Evolutionary conservation across 805 yeast species (phyloP).

Genomic region (Monosporozyma aerobia): DNA sequence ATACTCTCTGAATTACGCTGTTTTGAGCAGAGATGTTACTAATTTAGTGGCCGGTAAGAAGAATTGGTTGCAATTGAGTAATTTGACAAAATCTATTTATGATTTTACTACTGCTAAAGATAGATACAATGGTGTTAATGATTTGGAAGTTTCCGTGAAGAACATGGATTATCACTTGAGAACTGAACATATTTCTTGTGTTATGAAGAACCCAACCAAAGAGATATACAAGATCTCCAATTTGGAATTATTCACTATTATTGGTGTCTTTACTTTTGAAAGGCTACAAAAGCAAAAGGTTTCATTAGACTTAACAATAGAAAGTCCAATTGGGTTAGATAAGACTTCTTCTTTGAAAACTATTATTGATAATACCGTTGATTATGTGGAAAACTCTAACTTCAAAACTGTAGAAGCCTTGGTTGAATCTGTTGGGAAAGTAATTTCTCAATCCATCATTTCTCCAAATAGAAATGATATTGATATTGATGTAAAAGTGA

Average conservation of each 20-base stretch:
- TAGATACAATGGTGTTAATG: conserved; percentile 16
- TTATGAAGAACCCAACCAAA: conserved; percentile 2
- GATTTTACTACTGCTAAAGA: conserved; percentile 33
- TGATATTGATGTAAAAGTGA: conserved; percentile 43
- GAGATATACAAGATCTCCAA: conserved; percentile 36
- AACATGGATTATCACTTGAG: conserved; percentile 25
- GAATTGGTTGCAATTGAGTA: conserved; percentile 30
- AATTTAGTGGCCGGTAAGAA: conserved; percentile 36
- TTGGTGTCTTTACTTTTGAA: conserved; percentile 91
- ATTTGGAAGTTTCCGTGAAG: conserved; percentile 12
- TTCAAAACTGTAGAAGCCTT: conserved; percentile 93
- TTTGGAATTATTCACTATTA: conserved; percentile 58
- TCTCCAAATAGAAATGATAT: neutral
- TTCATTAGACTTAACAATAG: conserved; percentile 43
- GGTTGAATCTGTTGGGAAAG: conserved; percentile 60
- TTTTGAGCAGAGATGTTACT: conserved; percentile 57
- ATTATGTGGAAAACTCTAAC: conserved; percentile 64
- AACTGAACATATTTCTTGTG: conserved; percentile 22
- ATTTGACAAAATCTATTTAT: conserved; percentile 40
- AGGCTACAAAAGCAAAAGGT: conserved; percentile 74
- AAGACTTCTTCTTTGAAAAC: conserved; percentile 24
- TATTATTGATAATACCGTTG: conserved; percentile 41
- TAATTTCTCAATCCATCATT: conserved; percentile 37
- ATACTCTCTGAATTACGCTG: conserved; percentile 83
- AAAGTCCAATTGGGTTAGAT: conserved; percentile 25